Percentiles rank a stretch among this genome's conserved stretches.
Conservation (phyloP, 2,329 filamentous ascomycete species). For the Fusarium sp. region DNA sequence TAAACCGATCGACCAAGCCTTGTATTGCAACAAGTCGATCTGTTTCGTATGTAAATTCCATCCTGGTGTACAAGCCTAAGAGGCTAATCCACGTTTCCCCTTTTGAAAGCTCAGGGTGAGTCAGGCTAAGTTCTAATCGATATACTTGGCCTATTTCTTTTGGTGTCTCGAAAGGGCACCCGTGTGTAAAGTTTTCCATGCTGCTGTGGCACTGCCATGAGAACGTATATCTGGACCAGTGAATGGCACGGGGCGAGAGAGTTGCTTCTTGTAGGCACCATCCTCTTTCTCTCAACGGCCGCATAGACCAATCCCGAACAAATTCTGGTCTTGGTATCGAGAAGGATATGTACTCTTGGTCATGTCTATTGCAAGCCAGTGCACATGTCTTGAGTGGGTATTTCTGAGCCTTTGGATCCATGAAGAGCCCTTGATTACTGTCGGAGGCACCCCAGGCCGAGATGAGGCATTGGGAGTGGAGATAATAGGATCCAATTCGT, state of each 20-base stretch:
- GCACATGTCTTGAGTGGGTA: not conserved
- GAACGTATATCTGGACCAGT: not conserved
- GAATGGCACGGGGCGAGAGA: not conserved
- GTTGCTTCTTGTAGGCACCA: constrained; percentile 9
- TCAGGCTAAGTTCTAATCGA: not conserved
- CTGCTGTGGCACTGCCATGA: constrained; percentile 1
- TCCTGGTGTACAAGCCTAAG: constrained; percentile 3
- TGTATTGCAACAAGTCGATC: constrained; percentile 26
- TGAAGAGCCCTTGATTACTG: constrained; percentile 14
- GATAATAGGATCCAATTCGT: constrained; percentile 23
- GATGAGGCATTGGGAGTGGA: constrained; percentile 19
- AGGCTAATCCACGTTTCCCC: not conserved
- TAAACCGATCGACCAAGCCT: constrained; percentile 15
- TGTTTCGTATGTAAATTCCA: constrained; percentile 11
- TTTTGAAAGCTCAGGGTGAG: not conserved
- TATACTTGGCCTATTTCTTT: not conserved
- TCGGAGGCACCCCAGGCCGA: constrained; percentile 14
- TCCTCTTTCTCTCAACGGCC: not conserved
- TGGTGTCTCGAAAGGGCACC: no score
- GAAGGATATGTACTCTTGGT: constrained; percentile 2
- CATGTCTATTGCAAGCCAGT: not conserved
- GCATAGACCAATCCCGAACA: not conserved
- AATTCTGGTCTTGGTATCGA: not conserved
- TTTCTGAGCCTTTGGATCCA: not conserved
- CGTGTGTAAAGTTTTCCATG: not conserved